Evolutionary conservation across 441 rosid species (phyloP).

Genomic region (Adansonia grandidieri): DNA sequence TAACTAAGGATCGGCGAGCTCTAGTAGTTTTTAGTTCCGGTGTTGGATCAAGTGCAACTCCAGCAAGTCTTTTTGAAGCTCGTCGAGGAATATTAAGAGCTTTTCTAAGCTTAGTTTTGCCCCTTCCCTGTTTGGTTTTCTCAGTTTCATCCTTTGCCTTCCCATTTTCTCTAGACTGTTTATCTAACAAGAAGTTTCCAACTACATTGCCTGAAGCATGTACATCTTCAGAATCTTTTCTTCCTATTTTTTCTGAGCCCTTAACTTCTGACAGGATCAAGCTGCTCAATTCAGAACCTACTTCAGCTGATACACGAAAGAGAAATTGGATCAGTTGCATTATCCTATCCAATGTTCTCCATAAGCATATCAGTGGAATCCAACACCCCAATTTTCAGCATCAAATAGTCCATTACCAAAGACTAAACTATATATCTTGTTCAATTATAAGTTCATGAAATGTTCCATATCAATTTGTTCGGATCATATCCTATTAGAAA

Average conservation of each 20-base stretch:
- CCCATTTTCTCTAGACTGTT: constrained; percentile 31
- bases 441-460: neutral
- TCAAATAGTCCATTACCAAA: neutral
- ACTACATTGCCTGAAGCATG: constrained; percentile 30
- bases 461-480: neutral
- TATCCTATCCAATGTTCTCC: neutral
- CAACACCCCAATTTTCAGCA: neutral
- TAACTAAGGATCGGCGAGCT: constrained; percentile 38
- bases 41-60: constrained; percentile 65
- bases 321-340: constrained; percentile 21
- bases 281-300: constrained; percentile 33
- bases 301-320: constrained; percentile 43
- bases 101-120: constrained; percentile 47
- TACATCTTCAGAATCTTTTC: constrained; percentile 35
- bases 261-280: constrained; percentile 37
- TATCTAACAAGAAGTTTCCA: constrained; percentile 24
- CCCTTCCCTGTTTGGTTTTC: constrained; percentile 32
- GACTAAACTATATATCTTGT: neutral
- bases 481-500: neutral
- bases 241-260: constrained; percentile 36
- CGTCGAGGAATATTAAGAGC: constrained; percentile 53
- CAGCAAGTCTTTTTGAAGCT: constrained; percentile 90
- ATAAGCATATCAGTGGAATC: neutral
- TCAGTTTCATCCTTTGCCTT: constrained; percentile 36
- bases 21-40: constrained; percentile 59